Percentiles rank a stretch among this genome's conserved stretches.
These are phyloP conservation scores for Juncus effusus DNA, from an alignment of 176 grass and related monocot species.

Conservation along the genomic window DNA sequence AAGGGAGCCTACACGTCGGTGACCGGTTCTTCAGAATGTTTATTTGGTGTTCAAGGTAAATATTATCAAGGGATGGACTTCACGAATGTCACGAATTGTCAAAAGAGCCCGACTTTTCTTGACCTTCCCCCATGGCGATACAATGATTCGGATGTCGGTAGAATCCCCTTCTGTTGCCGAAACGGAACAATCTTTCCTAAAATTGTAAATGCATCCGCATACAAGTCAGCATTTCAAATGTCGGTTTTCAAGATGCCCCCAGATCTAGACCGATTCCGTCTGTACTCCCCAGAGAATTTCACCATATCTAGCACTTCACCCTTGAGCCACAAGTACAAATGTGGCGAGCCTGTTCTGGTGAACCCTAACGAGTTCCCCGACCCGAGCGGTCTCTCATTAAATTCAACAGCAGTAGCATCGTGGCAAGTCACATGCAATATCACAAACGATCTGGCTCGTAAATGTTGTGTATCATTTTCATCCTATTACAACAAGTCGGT, in stretches of 20 bases:
- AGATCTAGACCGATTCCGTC: slow-evolving; percentile 44
- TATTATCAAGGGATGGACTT: slow-evolving; percentile 59
- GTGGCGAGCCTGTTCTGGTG: slow-evolving; percentile 43
- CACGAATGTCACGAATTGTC: slow-evolving; percentile 61
- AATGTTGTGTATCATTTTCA: slow-evolving; percentile 72
- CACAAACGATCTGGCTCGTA: slow-evolving; percentile 19
- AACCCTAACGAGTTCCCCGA: slow-evolving; percentile 45
- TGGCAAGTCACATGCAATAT: slow-evolving; percentile 84
- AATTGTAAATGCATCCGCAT: slow-evolving; percentile 45
- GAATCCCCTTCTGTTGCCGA: slow-evolving; percentile 56
- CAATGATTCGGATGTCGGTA: slow-evolving; percentile 34
- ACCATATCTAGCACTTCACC: slow-evolving; percentile 35
- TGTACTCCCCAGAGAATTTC: slow-evolving; percentile 46
- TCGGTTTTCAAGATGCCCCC: slow-evolving; percentile 93
- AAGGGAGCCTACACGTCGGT: slow-evolving; percentile 52
- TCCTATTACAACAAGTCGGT: slow-evolving; percentile 67
- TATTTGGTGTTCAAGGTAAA: slow-evolving; percentile 48
- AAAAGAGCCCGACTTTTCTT: slow-evolving; percentile 31
- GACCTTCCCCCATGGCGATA: slow-evolving; percentile 48
- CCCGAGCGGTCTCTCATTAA: slow-evolving; percentile 45
- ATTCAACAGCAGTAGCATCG: slow-evolving; percentile 31
- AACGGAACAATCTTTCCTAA: slow-evolving; percentile 75
- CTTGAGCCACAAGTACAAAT: slow-evolving; percentile 48
- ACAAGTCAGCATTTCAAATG: slow-evolving; percentile 79
- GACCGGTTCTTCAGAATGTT: slow-evolving; percentile 30